phyloP scores from a whole-genome alignment of 495 filamentous ascomycete species.

The Cairneyella variabilis region DNA sequence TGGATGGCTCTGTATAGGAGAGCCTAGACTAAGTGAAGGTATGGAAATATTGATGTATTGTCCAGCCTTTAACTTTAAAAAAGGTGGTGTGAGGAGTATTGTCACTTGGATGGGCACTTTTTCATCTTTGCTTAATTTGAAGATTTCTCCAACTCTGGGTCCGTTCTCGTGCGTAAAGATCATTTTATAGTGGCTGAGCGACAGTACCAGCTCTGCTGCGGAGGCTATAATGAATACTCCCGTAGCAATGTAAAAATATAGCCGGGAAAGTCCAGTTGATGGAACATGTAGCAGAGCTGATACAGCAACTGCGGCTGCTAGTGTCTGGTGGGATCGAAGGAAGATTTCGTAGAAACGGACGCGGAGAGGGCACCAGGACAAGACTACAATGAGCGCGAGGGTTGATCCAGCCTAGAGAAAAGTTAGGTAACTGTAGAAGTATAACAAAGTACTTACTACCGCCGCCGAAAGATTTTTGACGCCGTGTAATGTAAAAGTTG shows the following conservation, averaged over 20 bases:
- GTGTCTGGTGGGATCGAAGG: constrained; percentile 28
- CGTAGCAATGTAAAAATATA: constrained; percentile 12
- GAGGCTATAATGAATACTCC: constrained; percentile 26
- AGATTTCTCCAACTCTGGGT: constrained; percentile 24
- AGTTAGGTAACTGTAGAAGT: background rate
- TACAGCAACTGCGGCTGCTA: constrained; percentile 3
- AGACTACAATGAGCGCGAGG: constrained; percentile 1
- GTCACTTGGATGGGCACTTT: constrained; percentile 20
- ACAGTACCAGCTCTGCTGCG: constrained; percentile 17
- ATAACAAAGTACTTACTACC: constrained; percentile 7
- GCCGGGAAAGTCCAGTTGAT: constrained; percentile 1
- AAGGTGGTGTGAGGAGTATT: constrained; percentile 24
- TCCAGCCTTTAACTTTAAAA: constrained; percentile 31
- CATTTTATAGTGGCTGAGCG: constrained; percentile 29
- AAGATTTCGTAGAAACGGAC: constrained; percentile 33
- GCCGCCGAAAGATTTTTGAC: constrained; percentile 8
- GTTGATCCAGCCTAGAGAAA: constrained; percentile 5
- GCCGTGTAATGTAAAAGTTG: background rate
- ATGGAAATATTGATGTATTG: constrained; percentile 40
- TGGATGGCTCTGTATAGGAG: constrained; percentile 34
- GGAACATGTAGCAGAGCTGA: constrained; percentile 4
- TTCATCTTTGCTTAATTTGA: constrained; percentile 16
- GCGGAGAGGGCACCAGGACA: constrained; percentile 25
- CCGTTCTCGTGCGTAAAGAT: constrained; percentile 23
- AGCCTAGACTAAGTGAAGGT: constrained; percentile 26